Evolutionary conservation across 805 yeast species (phyloP), one percentile per base, ranked within the genome.

Genomic region (Candida silvicultrix): DNA sequence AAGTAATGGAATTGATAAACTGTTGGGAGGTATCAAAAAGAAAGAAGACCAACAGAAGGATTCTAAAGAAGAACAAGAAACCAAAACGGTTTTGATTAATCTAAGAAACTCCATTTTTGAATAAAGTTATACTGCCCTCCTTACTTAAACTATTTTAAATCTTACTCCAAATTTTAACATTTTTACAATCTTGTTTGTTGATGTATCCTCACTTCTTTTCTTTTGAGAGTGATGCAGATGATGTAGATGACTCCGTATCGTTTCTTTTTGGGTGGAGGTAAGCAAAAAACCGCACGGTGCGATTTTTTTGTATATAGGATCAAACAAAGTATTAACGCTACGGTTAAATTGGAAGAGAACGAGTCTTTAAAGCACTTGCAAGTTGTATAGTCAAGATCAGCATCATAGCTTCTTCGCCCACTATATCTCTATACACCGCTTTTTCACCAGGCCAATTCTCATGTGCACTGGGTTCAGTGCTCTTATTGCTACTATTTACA

Each of bases 21-120:
- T 59, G 18, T 44, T 59, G 46, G 49, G 50, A 19, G 40, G 47
- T n/a, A 59, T 59, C 36, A 58, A 57, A 47, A 59, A 53, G 48
- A 58, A 52, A 34, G 64, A 59, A 48, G 62, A 59, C 12, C 54
- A 49, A 38, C 57, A 55, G 40, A 59, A 57, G 41, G 62, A 58
- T 38, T 49, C 62, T 8, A 59, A 58, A 40, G 64, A 59, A 40
- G 64, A 59, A 28, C 60, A 55, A 37, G 62, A 59, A 45, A 59
- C 58, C 2, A 59, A 59, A 45, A 40, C 52, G 4, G 55, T 51
- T 5, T 45, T 59, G 44, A 43, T 57, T 34, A 52, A 47, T 32
- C 44, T 59, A 45, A 53, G 57, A 44, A 58, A 56, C 18, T 43
- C 48, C 12, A 51, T 56, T 12, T 49, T 51, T 32, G 42, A 45